Evolutionary conservation across 1,284 basidiomycete species (phyloP).

Genomic region (Golubevia sp.): DNA sequence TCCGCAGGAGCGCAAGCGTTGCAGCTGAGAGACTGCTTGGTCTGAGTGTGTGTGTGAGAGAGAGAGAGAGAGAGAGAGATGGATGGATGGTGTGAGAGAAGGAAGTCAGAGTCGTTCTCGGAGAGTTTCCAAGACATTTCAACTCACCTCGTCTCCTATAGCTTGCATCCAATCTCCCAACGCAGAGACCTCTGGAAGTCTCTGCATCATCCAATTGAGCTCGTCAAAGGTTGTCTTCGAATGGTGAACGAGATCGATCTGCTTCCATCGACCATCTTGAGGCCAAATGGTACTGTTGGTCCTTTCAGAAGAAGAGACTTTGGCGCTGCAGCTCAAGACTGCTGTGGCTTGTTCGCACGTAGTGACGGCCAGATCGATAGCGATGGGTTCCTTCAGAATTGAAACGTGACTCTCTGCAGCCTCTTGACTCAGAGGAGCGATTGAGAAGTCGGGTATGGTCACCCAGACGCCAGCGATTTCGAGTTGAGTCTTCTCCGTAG

Average conservation of each 20-base stretch:
- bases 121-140: no score
- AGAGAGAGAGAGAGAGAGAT: not conserved
- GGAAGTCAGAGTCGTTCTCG: no score
- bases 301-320: constrained; percentile 17
- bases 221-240: constrained; percentile 32
- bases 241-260: constrained; percentile 41
- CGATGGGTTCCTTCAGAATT: constrained; percentile 14
- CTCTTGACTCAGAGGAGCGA: constrained; percentile 13
- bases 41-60: constrained; percentile 18
- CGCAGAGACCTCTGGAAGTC: constrained; percentile 22
- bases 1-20: constrained; percentile 77
- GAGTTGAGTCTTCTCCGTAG: constrained; percentile 23
- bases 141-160: constrained; percentile 1
- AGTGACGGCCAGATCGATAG: constrained; percentile 19
- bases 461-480: constrained; percentile 27
- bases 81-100: not conserved
- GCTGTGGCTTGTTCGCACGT: constrained; percentile 27
- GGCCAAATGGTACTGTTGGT: constrained; percentile 35
- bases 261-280: constrained; percentile 23
- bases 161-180: constrained; percentile 31
- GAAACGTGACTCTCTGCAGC: constrained; percentile 19
- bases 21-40: constrained; percentile 63
- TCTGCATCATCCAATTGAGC: constrained; percentile 40
- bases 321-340: constrained; percentile 24
- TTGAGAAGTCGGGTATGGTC: constrained; percentile 10